Evolutionary conservation across 148 eudicot species (phyloP), one percentile per base, ranked within the genome.

Genomic region (Rhododendron griersonianum): DNA sequence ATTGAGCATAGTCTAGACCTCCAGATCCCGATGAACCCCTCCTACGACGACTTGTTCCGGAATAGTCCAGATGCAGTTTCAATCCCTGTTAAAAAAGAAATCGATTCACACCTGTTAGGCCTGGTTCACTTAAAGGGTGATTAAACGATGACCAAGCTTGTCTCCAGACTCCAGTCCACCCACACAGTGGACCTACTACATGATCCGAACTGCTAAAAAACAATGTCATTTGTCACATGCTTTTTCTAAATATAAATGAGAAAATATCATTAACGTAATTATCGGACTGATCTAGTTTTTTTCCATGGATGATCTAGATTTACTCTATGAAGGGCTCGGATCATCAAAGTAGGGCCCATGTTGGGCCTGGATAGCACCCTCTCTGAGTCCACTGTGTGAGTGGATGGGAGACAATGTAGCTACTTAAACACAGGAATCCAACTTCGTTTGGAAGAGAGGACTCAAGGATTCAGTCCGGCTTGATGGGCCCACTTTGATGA

Each of bases 11-110:
- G 18, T 91, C 95, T 88, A 94, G 21, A 84, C 86, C 86, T 51
- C 87, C 86, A 13, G 93, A 85, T 11, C 90, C 86, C 2, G 96
- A 86, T 11, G 96, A 85, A 45, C 91, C 93, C 69, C 87, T 92
- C 86, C 92, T 83, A 51, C 86, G 89, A 78, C 89, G 84, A 67
- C 89, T 87, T 61, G 89, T 82, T 45, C 93, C 94, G 1, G 93
- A 86, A 84, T 92, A 90, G 85, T 93, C 98, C 83, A 97, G 82
- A 84, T 94, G 95, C 87, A 97, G 85, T 85, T 86, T 95, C 86
- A 97, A 89, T 76, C 98, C 96, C 98, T 97, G 94, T 89, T 59
- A 21, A 19, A 50, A 74, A 44, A 16, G 33, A 74, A 47, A n/a
- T 77, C 28, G 23, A 11, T 33, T 19, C 35, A 71, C 76, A 11